Evolutionary conservation across 176 grass and related monocot genomes (phyloP).

Genomic region (Tuctoria greenei): DNA sequence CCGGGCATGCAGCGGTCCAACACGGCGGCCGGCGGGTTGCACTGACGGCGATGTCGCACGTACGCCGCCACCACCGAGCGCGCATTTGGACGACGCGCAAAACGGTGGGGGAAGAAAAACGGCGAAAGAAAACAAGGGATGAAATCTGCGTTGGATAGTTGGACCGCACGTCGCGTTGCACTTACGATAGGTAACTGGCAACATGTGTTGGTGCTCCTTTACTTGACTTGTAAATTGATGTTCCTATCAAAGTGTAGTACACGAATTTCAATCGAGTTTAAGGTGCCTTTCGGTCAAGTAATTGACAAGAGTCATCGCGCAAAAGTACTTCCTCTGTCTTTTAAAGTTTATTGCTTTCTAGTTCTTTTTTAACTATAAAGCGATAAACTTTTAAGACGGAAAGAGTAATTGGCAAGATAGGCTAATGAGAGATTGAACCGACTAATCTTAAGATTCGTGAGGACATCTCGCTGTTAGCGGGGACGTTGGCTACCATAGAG

Average conservation of each 20-base stretch:
- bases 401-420: background rate
- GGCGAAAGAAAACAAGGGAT: background rate
- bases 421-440: too few species aligned
- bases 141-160: constrained; percentile 29
- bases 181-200: constrained; percentile 31
- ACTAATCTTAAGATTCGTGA: too few species aligned
- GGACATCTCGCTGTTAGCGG: too few species aligned
- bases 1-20: background rate
- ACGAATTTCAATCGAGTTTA: background rate
- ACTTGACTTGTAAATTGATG: background rate
- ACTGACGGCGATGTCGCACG: background rate
- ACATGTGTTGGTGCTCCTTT: background rate
- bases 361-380: too few species aligned
- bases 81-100: background rate
- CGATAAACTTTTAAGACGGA: too few species aligned
- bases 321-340: too few species aligned
- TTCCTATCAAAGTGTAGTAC: background rate
- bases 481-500: too few species aligned
- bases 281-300: background rate
- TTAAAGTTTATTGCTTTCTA: too few species aligned
- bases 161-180: constrained; percentile 32
- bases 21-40: background rate
- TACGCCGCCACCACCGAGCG: background rate
- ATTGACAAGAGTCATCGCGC: too few species aligned
- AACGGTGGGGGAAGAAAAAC: background rate